A percentile compares a stretch with the other conserved stretches of the same genome.
Evolutionary conservation across 2,329 filamentous ascomycete genomes (phyloP).

Genomic region (Trichoderma hamatum): DNA sequence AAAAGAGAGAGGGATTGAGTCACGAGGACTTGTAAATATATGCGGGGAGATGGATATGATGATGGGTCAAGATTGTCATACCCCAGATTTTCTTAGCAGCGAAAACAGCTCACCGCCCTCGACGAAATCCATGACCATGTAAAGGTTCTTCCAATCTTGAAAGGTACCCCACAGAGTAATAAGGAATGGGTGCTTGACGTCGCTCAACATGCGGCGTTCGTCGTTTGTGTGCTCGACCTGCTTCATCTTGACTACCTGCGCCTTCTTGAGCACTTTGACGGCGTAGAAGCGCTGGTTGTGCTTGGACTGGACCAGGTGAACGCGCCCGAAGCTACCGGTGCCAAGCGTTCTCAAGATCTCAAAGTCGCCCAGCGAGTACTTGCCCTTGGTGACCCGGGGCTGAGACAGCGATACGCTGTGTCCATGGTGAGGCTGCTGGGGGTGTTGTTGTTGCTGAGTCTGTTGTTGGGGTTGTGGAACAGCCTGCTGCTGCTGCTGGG

Average conservation of each 20-base stretch:
- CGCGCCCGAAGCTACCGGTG: slow-evolving; percentile 94
- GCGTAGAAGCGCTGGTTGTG: slow-evolving; percentile 99
- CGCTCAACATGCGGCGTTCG: slow-evolving; percentile 91
- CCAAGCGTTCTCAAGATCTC: slow-evolving; percentile 87
- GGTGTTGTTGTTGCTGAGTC: slow-evolving; percentile 36
- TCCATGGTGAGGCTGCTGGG: slow-evolving; percentile 39
- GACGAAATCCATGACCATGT: slow-evolving; percentile 99
- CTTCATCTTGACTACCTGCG: slow-evolving; percentile 99
- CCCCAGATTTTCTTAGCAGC: slow-evolving; percentile 88
- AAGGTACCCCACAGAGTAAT: slow-evolving; percentile 99
- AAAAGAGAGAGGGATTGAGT: background rate
- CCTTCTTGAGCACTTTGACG: slow-evolving; percentile 97
- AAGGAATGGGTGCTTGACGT: slow-evolving; percentile 96
- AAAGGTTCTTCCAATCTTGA: slow-evolving; percentile 90
- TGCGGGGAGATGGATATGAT: background rate
- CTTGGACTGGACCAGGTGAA: slow-evolving; percentile 95
- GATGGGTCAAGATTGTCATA: slow-evolving; percentile 44
- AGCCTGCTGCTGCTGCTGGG: slow-evolving; percentile 31
- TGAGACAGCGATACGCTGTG: slow-evolving; percentile 41
- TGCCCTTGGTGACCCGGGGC: slow-evolving; percentile 83
- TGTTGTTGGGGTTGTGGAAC: slow-evolving; percentile 30
- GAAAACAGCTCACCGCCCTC: slow-evolving; percentile 98
- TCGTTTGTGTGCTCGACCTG: slow-evolving; percentile 99
- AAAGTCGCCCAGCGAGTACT: slow-evolving; percentile 93
- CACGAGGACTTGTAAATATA: background rate